These are phyloP conservation scores for Pythium aquatile DNA, from an alignment of 352 stramenopile species.

Conservation along the genomic window DNA sequence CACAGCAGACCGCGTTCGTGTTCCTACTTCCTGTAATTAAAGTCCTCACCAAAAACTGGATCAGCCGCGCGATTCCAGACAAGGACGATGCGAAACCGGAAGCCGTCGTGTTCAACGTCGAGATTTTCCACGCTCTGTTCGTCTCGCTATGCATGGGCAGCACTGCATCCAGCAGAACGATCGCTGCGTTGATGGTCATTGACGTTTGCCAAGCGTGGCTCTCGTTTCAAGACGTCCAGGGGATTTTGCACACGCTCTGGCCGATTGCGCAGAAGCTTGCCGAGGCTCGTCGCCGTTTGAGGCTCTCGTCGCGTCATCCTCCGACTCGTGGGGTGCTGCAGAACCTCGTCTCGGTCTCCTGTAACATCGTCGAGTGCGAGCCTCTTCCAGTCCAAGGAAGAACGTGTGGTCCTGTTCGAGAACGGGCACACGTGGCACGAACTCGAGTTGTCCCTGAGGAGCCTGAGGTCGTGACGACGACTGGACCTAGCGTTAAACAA, in stretches of 20 bases:
- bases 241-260: not conserved
- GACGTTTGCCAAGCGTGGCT: conserved; percentile 14
- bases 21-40: conserved; percentile 48
- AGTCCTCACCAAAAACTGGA: conserved; percentile 39
- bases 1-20: conserved; percentile 16
- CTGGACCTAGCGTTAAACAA: too few species aligned
- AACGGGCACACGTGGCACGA: too few species aligned
- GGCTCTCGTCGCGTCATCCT: too few species aligned
- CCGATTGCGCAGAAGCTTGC: not conserved
- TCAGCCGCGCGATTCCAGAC: conserved; percentile 26
- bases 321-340: not conserved
- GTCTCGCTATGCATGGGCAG: conserved; percentile 22
- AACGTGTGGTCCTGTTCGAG: too few species aligned
- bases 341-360: not conserved
- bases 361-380: not conserved
- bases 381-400: not conserved
- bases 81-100: conserved; percentile 34
- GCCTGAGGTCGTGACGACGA: too few species aligned
- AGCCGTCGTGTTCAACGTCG: conserved; percentile 26
- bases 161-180: conserved; percentile 8
- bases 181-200: conserved; percentile 15
- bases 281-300: not conserved
- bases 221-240: conserved; percentile 10
- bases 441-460: too few species aligned
- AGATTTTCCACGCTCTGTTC: conserved; percentile 30